Evolutionary conservation across 352 stramenopile genomes (phyloP), one percentile per base, ranked within the genome.

Genomic region (Globisporangium cederbergense): DNA sequence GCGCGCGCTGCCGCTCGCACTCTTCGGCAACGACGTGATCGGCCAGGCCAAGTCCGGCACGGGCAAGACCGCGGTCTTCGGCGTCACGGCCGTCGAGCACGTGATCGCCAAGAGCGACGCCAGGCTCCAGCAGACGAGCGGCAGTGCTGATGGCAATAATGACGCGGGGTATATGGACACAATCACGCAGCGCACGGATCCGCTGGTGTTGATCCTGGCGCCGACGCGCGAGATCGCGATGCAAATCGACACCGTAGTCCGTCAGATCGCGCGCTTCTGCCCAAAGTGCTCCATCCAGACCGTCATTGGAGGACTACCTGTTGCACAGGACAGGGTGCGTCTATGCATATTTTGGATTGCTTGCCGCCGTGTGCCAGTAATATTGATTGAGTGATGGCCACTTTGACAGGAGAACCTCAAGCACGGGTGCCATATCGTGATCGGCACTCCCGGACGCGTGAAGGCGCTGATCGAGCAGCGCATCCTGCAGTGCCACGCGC

Each of bases 31-130:
- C 70, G 84, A 94, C 63, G 76, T 93, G 34, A 81, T 93, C 56
- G 86, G 77, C 2, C 86, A 94, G 65, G 83, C 86, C 72, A 92
- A 94, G 77, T 92, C 83, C 4, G 86, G 83, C 60, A 94, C 82
- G 28, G 86, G 86, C 66, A 94, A 94, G 70, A 94, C 86, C 45
- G 81, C 83, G 8, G 82, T 93, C 34, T 94, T 93, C 40, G 86
- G 77, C 20, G 58, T 88, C 55, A 69, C 83, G 28, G 83, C 79
- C 3, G 61, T 94, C 13, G 83, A 94, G 51, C 82, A 83, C 52
- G 77, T 76, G 22, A 77, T 91, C n/a, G 57, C 68, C 25, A 38
- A 49, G 30, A 51, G 73, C 20, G 32, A 74, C 1, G 66, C 77
- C 8, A 53, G 61, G n/a, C 60, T 62, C 7, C 14, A 40, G 7